A percentile compares a stretch with the other conserved stretches of the same genome.
Evolutionary conservation across 2,329 filamentous ascomycete species (phyloP).

Genomic region (Stemphylium lycopersici): DNA sequence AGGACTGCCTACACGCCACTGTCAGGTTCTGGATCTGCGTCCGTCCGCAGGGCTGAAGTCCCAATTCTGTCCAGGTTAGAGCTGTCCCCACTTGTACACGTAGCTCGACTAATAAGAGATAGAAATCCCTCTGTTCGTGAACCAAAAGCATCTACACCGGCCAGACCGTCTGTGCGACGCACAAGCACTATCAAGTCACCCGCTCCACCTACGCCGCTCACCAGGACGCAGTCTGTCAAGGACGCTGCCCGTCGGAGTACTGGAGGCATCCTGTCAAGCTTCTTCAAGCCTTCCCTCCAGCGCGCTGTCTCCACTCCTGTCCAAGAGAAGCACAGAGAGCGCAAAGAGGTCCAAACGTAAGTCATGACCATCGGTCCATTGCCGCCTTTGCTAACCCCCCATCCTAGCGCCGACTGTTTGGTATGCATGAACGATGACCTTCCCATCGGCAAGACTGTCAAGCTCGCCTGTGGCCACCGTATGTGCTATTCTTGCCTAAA

Average conservation of each 20-base stretch:
- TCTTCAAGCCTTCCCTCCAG: slow-evolving; percentile 38
- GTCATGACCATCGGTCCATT: slow-evolving; percentile 18
- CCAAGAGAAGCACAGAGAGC: slow-evolving; percentile 33
- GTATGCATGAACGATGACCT: slow-evolving; percentile 73
- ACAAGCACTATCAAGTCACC: slow-evolving; percentile 39
- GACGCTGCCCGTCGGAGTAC: slow-evolving; percentile 40
- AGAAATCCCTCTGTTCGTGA: slow-evolving; percentile 42
- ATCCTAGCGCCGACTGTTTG: slow-evolving; percentile 69
- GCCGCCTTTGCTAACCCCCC: slow-evolving; percentile 16
- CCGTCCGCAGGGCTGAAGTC: slow-evolving; percentile 37
- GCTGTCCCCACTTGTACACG: slow-evolving; percentile 12
- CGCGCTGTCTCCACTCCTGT: slow-evolving; percentile 28
- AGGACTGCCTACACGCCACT: slow-evolving; percentile 41
- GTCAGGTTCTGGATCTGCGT: slow-evolving; percentile 41
- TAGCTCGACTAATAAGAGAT: slow-evolving; percentile 20
- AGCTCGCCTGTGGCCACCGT: slow-evolving; percentile 77
- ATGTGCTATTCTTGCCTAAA: slow-evolving; percentile 82
- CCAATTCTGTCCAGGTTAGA: slow-evolving; percentile 40
- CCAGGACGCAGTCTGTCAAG: slow-evolving; percentile 35
- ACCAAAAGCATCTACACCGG: slow-evolving; percentile 22
- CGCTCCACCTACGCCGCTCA: slow-evolving; percentile 27
- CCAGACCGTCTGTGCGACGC: slow-evolving; percentile 38
- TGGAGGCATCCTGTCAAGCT: slow-evolving; percentile 39
- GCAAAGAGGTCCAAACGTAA: background rate
- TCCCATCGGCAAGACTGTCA: slow-evolving; percentile 67